These are phyloP conservation scores for Aspergillus piperis DNA, from an alignment of 2,329 filamentous ascomycete species.

Conservation along the genomic window DNA sequence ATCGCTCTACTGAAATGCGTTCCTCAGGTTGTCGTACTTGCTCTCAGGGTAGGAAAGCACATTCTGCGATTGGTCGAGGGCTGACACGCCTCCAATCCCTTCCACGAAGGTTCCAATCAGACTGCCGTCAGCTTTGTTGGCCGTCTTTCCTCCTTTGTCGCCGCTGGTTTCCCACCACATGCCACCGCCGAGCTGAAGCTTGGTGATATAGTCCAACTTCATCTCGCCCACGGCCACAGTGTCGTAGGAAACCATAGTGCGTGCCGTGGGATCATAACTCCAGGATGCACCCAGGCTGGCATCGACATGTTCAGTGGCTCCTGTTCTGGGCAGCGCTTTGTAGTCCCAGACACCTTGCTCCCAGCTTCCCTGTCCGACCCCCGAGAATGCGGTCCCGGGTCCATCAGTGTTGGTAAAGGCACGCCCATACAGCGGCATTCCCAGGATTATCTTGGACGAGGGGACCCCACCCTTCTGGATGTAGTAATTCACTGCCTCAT, in stretches of 20 bases:
- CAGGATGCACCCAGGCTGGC: constrained; percentile 68
- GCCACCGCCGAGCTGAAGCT: constrained; percentile 71
- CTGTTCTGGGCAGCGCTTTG: constrained; percentile 74
- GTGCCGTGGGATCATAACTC: constrained; percentile 66
- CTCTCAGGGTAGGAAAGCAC: constrained; percentile 43
- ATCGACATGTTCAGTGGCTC: constrained; percentile 67
- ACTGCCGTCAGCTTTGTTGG: constrained; percentile 52
- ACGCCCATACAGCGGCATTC: constrained; percentile 93
- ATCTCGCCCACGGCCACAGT: constrained; percentile 59
- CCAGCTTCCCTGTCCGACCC: constrained; percentile 74
- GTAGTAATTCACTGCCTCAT: constrained; percentile 71
- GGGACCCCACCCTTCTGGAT: constrained; percentile 60
- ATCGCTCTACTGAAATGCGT: constrained; percentile 27
- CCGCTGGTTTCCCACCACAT: constrained; percentile 97
- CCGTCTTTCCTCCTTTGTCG: constrained; percentile 62
- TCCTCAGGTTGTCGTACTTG: constrained; percentile 42
- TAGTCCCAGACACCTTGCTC: constrained; percentile 85
- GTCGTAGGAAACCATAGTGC: constrained; percentile 75
- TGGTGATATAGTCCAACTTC: constrained; percentile 72
- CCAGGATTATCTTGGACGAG: constrained; percentile 75
- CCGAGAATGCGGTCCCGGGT: constrained; percentile 68
- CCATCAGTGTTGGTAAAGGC: constrained; percentile 81
- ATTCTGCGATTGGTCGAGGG: constrained; percentile 40
- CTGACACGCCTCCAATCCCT: constrained; percentile 33
- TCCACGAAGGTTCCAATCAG: constrained; percentile 62